Conservation (phyloP, 108 stramenopile species). For the Skeletonema marinoi region DNA sequence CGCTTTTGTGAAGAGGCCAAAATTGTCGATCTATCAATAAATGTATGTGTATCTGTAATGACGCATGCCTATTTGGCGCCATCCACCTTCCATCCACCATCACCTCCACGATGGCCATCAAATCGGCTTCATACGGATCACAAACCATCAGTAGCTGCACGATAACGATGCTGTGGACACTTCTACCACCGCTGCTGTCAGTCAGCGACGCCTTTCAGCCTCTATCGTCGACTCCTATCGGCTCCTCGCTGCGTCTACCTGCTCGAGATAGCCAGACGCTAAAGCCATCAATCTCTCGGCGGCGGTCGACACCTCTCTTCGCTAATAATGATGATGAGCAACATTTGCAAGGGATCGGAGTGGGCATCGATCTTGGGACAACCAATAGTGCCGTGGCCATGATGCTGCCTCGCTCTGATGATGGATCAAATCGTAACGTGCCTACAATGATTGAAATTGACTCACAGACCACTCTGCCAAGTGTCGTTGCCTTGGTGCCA, state of each 20-base stretch:
- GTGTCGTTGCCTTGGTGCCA: constrained; percentile 57
- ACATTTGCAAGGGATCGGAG: constrained; percentile 69
- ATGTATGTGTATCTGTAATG: too few species aligned
- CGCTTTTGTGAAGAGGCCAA: too few species aligned
- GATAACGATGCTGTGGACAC: not conserved
- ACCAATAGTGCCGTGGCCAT: constrained; percentile 90
- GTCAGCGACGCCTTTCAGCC: not conserved
- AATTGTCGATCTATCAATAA: too few species aligned
- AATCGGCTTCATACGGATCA: too few species aligned
- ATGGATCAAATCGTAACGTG: constrained; percentile 1
- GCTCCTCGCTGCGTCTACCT: not conserved
- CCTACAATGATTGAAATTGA: constrained; percentile 62
- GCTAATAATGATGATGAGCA: constrained; percentile 1
- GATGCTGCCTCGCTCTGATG: constrained; percentile 53
- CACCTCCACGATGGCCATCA: too few species aligned
- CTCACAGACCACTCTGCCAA: constrained; percentile 70
- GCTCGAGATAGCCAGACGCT: not conserved
- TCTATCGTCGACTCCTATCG: not conserved
- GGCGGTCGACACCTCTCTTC: not conserved
- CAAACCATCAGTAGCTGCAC: too few species aligned
- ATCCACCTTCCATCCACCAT: too few species aligned
- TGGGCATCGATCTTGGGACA: constrained; percentile 93
- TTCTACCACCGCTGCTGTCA: not conserved
- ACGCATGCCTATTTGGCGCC: too few species aligned
- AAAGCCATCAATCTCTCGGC: not conserved